Evolutionary conservation across 495 filamentous ascomycete species (phyloP), one percentile per base, ranked within the genome.

Genomic region (Penicillium cataractarum): DNA sequence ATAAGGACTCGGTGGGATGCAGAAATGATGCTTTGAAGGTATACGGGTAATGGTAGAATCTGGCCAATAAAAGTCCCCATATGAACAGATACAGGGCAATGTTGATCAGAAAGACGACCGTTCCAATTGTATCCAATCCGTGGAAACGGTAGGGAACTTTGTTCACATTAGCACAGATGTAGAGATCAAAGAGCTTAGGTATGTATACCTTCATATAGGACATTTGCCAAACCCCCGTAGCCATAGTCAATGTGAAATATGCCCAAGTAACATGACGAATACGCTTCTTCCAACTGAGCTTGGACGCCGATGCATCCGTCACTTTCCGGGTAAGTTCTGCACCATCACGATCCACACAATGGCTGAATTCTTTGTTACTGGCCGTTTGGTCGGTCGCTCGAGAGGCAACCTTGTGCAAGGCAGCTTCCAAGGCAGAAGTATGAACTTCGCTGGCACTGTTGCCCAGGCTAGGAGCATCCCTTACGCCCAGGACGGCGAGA

Each of bases 151-250:
- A 93, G 1, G 91, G 88, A 32, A 92, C 88, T 91, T n/a, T 67
- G 49, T 40, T 4, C 29, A 19, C 10, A 27, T 68, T 55, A 71
- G 42, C 22, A 55, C 33, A 49, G 49, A 19, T 31, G 29, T 31
- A 57, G 44, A 12, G 6, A 54, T 1, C 10, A 10, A 17, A 27
- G 42, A 49, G 57, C 8, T 4, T 3, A 24, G 19, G 2, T 1
- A 46, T 22, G 0, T n/a, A 0, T 24, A 92, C 90, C 82, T 24
- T 82, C 79, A 67, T 89, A 83, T 55, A 95, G 69, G 12, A 92
- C 89, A 76, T 93, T 95, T 9, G 91, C 88, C 61, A 96, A 79
- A 0, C 92, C 92, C 13, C 92, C 92, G 92, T 95, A 3, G 92
- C 91, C 91, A 93, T 93, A 17, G 83, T 86, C 77, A 90, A 80